Conservation (phyloP, 2,329 filamentous ascomycete genomes). For the Aureobasidium leucospermi region DNA sequence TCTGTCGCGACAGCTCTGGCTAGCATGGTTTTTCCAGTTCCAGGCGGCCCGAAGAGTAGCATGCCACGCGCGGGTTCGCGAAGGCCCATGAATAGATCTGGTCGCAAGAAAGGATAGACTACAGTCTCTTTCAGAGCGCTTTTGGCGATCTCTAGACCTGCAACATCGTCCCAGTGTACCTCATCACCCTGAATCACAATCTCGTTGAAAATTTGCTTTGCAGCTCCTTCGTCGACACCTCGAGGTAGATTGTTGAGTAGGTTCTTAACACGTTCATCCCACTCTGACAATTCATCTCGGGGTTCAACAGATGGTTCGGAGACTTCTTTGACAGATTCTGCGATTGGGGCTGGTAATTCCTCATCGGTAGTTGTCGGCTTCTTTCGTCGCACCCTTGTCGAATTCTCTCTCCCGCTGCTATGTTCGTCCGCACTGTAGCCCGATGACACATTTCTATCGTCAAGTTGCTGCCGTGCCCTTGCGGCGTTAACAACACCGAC, state of each 20-base stretch:
- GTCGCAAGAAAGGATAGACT: slow-evolving; percentile 91
- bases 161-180: slow-evolving; percentile 90
- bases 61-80: slow-evolving; percentile 91
- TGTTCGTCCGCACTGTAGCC: slow-evolving; percentile 15
- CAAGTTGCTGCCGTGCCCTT: slow-evolving; percentile 26
- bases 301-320: background rate
- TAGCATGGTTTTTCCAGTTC: slow-evolving; percentile 98
- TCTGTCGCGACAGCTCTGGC: slow-evolving; percentile 92
- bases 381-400: slow-evolving; percentile 34
- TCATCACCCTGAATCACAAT: slow-evolving; percentile 92
- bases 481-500: slow-evolving; percentile 29
- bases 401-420: slow-evolving; percentile 13
- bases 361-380: slow-evolving; percentile 18
- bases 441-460: slow-evolving; percentile 18
- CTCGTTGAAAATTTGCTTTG: slow-evolving; percentile 89
- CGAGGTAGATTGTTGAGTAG: slow-evolving; percentile 72
- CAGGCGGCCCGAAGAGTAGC: slow-evolving; percentile 90
- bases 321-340: background rate
- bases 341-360: background rate
- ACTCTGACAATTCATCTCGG: slow-evolving; percentile 39
- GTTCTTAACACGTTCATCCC: slow-evolving; percentile 54
- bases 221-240: slow-evolving; percentile 73
- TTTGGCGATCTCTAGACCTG: slow-evolving; percentile 84
- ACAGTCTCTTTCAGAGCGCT: slow-evolving; percentile 89
- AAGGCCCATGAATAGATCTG: slow-evolving; percentile 91